Evolutionary conservation across 1,139 yeast species (phyloP), one percentile per base, ranked within the genome.

Genomic region (Yamadazyma triangularis): DNA sequence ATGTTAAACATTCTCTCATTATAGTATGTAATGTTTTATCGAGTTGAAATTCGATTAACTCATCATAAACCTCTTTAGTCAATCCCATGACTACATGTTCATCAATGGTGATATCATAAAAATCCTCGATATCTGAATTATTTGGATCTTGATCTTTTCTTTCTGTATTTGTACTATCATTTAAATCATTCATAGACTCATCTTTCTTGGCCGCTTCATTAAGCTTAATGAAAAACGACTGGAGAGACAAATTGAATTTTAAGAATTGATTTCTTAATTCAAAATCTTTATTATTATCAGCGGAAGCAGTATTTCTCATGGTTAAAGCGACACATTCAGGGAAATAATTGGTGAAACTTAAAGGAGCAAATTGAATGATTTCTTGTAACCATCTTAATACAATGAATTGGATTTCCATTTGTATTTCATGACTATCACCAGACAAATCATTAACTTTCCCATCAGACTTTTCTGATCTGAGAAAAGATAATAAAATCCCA

Each of bases 321-420:
- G 60, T 53, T 12, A 60, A 53, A 1, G 67, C 51, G 4, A 67
- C 60, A 43, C 72, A 64, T 23, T 65, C 69, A 1, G 73, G 70
- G 21, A 68, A 70, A 31, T 63, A 79, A 22, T 82, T 77, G 22
- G 85, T 64, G 40, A 91, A 79, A 31, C 89, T 83, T 14, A 70
- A 65, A 0, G 97, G 93, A 0, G 93, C 78, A 10, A 89, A 78
- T 15, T 73, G 77, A 24, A 93, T 57, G 25, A 91, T 65, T 14
- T 80, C 79, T 33, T 78, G 81, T 13, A 93, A 60, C 99, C 99
- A 93, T 33, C 77, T 77, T 31, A 91, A 63, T 0, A 86, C 87
- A 9, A 85, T 86, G 21, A 80, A 58, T 52, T 87, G 95, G 29
- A 89, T 83, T 45, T 86, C 87, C 36, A 81, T 77, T 35, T 81